phyloP scores from a whole-genome alignment of 148 eudicot species.

The Nyssa sinensis region DNA sequence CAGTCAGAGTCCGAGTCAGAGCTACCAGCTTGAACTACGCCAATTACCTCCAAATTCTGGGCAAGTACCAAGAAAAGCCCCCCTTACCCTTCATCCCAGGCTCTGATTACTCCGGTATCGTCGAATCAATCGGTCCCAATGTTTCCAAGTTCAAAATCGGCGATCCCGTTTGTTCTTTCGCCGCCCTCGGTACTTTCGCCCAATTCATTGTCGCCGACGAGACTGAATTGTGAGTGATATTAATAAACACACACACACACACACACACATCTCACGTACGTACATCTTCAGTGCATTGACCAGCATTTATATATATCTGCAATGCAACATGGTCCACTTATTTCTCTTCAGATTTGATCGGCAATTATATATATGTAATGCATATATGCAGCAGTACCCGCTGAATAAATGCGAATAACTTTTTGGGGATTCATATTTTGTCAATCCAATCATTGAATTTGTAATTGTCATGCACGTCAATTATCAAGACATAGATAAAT shows the following conservation, averaged over 20 bases:
- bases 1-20: slow-evolving; percentile 54
- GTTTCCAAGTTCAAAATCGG: slow-evolving; percentile 69
- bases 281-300: background rate
- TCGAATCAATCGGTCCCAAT: slow-evolving; percentile 43
- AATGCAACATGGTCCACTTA: background rate
- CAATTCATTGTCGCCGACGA: slow-evolving; percentile 74
- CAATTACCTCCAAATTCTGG: slow-evolving; percentile 75
- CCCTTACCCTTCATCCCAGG: slow-evolving; percentile 77
- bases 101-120: slow-evolving; percentile 83
- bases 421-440: too few relatives aligned
- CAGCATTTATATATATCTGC: background rate
- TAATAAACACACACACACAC: background rate
- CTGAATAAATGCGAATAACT: too few relatives aligned
- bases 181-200: slow-evolving; percentile 68
- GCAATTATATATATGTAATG: too few relatives aligned
- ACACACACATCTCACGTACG: background rate
- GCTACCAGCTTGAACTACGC: slow-evolving; percentile 90
- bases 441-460: too few relatives aligned
- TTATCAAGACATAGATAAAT: too few relatives aligned
- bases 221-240: slow-evolving; percentile 57
- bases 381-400: too few relatives aligned
- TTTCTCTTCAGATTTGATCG: too few relatives aligned
- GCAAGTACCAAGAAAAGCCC: slow-evolving; percentile 88
- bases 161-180: slow-evolving; percentile 64
- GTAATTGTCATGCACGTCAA: too few relatives aligned